Evolutionary conservation across 2,329 filamentous ascomycete species (phyloP), one percentile per base, ranked within the genome.

Genomic region (Ploettnerulaceae sp.): DNA sequence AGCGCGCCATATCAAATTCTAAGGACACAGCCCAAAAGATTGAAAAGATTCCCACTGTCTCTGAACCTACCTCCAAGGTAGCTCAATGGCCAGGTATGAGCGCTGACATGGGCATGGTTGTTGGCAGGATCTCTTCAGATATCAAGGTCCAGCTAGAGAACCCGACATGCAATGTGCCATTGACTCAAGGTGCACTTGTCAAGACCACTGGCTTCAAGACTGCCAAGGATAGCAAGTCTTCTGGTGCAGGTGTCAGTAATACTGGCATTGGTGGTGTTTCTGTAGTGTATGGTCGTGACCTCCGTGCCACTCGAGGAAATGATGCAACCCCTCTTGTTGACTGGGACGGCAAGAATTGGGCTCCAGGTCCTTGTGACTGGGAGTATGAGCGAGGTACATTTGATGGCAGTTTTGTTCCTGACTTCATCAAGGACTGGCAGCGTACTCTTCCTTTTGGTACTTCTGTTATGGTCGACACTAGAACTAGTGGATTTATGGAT

Each of bases 381-480:
- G 59, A 61, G 38, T 39, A 49, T 20, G 57, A 57, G 32, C 50
- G 60, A 22, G 31, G 37, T 11, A 20, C 3, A 5, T 61, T 59
- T 32, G 55, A 58, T 42, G 47, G 48, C 14, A 41, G 40, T 17
- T 61, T 54, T 35, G 48, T 61, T 11, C 44, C 53, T 5, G 47
- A 49, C 3, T 64, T 58, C 35, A 56, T 63, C 25, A 36, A 39
- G 25, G 57, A 61, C 40, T 65, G 62, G 62, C 40, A 39, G 20
- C 29, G 42, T 15, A 40, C 32, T 25, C 12, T 54, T n/a, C 47
- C 53, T 11, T 26, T 14, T 9, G 47, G 47, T 31, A 7, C 22
- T 14, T 18, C n/a, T 14, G 28, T 35, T 17, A 37, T 28, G 14
- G 38, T 56, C 12, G 44, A 56, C 42, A 45, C 42, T 12, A 34